Conservation (phyloP, 805 yeast species). For the Maudiozyma pseudohumilis region DNA sequence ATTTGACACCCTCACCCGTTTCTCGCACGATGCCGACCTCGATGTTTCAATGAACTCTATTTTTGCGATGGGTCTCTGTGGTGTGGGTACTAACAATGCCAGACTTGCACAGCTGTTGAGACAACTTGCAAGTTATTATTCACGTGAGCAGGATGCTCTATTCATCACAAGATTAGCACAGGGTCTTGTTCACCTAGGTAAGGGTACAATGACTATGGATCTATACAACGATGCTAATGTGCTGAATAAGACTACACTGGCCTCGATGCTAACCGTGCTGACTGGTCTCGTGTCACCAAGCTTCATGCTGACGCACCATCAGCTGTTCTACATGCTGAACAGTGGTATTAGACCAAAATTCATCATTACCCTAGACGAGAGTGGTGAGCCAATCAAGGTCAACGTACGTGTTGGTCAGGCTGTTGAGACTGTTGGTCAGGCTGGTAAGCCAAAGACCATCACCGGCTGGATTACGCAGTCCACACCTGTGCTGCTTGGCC, state of each 20-base stretch:
- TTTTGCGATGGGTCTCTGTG: conserved; percentile 94
- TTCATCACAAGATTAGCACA: conserved; percentile 93
- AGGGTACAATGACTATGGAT: conserved; percentile 83
- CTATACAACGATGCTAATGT: conserved; percentile 87
- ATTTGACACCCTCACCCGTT: conserved; percentile 89
- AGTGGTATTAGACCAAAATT: conserved; percentile 89
- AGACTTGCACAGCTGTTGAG: conserved; percentile 91
- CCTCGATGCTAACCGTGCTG: conserved; percentile 75
- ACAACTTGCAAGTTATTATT: conserved; percentile 88
- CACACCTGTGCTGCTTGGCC: conserved; percentile 87
- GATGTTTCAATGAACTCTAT: conserved; percentile 93
- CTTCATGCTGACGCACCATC: conserved; percentile 75
- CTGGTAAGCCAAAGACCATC: conserved; percentile 96
- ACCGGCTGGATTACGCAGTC: conserved; percentile 99
- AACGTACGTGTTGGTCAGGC: conserved; percentile 98
- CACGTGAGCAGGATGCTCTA: conserved; percentile 79
- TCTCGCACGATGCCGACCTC: conserved; percentile 89
- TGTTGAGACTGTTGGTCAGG: conserved; percentile 97
- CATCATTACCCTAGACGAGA: conserved; percentile 86
- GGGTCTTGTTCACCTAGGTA: conserved; percentile 90
- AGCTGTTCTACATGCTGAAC: conserved; percentile 72
- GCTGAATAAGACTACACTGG: conserved; percentile 79
- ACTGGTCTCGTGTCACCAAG: conserved; percentile 81
- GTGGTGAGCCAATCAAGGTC: conserved; percentile 83
- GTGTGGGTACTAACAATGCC: conserved; percentile 98